Evolutionary conservation across 371 early-diverging fungal genomes (phyloP).

Genomic region (Rhizopus microsporus): DNA sequence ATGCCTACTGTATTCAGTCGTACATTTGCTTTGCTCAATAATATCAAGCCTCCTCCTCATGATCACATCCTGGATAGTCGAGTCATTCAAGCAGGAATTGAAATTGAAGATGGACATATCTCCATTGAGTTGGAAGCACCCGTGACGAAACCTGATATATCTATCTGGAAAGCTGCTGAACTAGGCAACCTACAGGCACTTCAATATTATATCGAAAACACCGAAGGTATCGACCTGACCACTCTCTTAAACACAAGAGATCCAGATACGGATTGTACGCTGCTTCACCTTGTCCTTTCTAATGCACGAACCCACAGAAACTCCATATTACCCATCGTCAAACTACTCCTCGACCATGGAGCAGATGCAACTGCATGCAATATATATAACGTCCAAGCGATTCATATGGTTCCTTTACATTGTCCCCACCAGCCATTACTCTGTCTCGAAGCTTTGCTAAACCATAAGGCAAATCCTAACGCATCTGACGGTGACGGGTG

Average conservation of each 20-base stretch:
- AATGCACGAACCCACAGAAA: constrained; percentile 13
- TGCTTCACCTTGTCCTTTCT: constrained; percentile 42
- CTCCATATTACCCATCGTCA: constrained; percentile 31
- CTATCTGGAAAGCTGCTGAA: constrained; percentile 36
- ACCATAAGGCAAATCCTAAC: constrained; percentile 52
- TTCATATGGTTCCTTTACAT: constrained; percentile 43
- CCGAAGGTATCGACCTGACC: constrained; percentile 6
- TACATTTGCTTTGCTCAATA: constrained; percentile 27
- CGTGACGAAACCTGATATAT: constrained; percentile 11
- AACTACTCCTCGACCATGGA: constrained; percentile 46
- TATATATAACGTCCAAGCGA: constrained; percentile 37
- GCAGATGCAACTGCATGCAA: constrained; percentile 51
- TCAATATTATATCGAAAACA: constrained; percentile 16
- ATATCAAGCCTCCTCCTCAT: constrained; percentile 22
- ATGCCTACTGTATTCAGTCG: constrained; percentile 28
- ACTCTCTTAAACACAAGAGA: constrained; percentile 52
- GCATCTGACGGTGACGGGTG: constrained; percentile 72
- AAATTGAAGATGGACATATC: background rate
- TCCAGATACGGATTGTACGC: constrained; percentile 49
- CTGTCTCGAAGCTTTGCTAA: constrained; percentile 26
- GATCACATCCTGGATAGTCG: background rate
- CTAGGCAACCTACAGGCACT: constrained; percentile 17
- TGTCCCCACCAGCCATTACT: constrained; percentile 38
- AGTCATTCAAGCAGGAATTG: background rate
- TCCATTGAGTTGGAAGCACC: constrained; percentile 1